These are phyloP conservation scores for Fusarium verrucosum DNA, from an alignment of 2,329 filamentous ascomycete genomes.

Conservation along the genomic window DNA sequence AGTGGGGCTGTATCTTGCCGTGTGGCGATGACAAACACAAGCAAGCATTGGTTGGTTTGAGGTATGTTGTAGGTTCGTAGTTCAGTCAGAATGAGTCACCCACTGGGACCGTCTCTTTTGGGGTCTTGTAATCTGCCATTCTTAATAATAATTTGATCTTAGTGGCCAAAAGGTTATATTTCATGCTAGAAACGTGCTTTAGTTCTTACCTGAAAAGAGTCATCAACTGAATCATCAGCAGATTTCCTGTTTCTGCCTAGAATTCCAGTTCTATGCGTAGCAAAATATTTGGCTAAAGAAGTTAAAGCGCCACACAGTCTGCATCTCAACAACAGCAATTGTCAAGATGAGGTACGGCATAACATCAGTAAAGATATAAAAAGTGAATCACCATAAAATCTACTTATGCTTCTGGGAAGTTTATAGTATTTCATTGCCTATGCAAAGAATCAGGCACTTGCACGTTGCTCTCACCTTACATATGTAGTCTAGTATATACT, in stretches of 20 bases:
- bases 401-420: neutral
- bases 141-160: slow-evolving; percentile 10
- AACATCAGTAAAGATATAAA: no score
- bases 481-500: no score
- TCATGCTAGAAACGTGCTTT: neutral
- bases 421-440: neutral
- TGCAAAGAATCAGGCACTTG: neutral
- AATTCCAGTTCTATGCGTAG: neutral
- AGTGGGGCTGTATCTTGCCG: slow-evolving; percentile 28
- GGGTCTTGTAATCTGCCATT: slow-evolving; percentile 9
- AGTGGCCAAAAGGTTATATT: neutral
- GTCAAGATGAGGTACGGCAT: neutral
- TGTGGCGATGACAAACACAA: slow-evolving; percentile 28
- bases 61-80: no score
- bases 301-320: neutral
- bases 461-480: no score
- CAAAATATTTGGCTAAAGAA: neutral
- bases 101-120: slow-evolving; percentile 10
- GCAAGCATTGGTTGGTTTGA: slow-evolving; percentile 21
- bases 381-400: neutral
- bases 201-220: slow-evolving; percentile 22
- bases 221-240: neutral
- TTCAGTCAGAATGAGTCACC: slow-evolving; percentile 36
- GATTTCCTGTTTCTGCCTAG: slow-evolving; percentile 10
- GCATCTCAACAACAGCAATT: neutral